A percentile compares a stretch with the other conserved stretches of the same genome.
These are phyloP conservation scores for Xylogone sp. DNA, from an alignment of 2,329 filamentous ascomycete species.

Conservation along the genomic window DNA sequence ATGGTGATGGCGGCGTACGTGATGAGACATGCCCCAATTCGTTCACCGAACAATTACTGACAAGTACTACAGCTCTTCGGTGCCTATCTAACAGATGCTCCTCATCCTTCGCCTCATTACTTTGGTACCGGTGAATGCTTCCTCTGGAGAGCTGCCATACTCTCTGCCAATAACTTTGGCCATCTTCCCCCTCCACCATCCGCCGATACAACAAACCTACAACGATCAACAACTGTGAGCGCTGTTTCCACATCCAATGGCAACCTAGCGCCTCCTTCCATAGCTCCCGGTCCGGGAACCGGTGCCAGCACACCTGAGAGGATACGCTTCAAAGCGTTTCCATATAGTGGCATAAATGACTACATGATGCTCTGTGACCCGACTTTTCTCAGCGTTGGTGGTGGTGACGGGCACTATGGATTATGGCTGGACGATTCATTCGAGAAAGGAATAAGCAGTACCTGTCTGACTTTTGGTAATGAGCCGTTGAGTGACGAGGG, in stretches of 20 bases:
- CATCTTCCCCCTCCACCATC: slow-evolving; percentile 67
- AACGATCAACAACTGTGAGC: slow-evolving; percentile 57
- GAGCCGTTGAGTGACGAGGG: slow-evolving; percentile 91
- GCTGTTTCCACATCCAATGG: slow-evolving; percentile 19
- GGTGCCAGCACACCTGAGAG: slow-evolving; percentile 59
- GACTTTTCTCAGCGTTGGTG: slow-evolving; percentile 80
- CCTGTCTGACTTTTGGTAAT: slow-evolving; percentile 91
- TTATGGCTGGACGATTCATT: slow-evolving; percentile 89
- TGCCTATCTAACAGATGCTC: slow-evolving; percentile 87
- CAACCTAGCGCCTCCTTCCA: slow-evolving; percentile 26
- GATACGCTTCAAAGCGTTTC: slow-evolving; percentile 95
- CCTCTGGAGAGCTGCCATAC: slow-evolving; percentile 72
- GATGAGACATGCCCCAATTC: slow-evolving; percentile 15
- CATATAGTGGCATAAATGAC: slow-evolving; percentile 93
- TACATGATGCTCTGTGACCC: slow-evolving; percentile 93
- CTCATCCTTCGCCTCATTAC: slow-evolving; percentile 77
- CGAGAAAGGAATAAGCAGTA: slow-evolving; percentile 76
- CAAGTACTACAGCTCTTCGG: slow-evolving; percentile 65
- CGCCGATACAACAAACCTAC: slow-evolving; percentile 58
- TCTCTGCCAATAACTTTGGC: slow-evolving; percentile 50
- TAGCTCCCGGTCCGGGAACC: slow-evolving; percentile 15
- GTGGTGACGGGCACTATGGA: slow-evolving; percentile 85
- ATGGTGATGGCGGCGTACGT: slow-evolving; percentile 69
- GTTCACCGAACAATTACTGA: slow-evolving; percentile 11
- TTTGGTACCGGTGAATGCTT: slow-evolving; percentile 97